A percentile compares a stretch with the other conserved stretches of the same genome.
Conservation (phyloP, 441 rosid genomes). For the Codiaeum variegatum region DNA sequence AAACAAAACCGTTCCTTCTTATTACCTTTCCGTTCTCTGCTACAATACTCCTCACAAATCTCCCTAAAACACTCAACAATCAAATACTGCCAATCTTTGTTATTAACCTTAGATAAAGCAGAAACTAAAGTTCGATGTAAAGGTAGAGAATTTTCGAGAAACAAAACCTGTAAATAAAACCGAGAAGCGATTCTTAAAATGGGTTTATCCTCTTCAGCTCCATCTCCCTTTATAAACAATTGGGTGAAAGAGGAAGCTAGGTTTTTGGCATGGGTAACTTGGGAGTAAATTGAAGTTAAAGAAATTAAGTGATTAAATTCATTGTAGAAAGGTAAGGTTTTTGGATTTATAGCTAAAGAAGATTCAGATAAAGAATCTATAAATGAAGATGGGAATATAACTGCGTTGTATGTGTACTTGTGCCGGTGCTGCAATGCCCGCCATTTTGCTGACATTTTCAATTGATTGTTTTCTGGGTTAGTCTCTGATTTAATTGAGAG, state of each 20-base stretch:
- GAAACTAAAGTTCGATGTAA: slow-evolving; percentile 76
- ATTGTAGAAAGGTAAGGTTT: slow-evolving; percentile 36
- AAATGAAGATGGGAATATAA: slow-evolving; percentile 60
- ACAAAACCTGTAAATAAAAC: slow-evolving; percentile 62
- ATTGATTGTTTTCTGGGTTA: background rate
- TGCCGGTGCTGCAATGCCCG: slow-evolving; percentile 94
- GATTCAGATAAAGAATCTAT: slow-evolving; percentile 41
- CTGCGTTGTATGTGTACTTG: slow-evolving; percentile 82
- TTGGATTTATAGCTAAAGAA: slow-evolving; percentile 24
- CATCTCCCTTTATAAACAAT: slow-evolving; percentile 24
- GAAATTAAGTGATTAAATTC: slow-evolving; percentile 53
- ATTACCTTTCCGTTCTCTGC: slow-evolving; percentile 16
- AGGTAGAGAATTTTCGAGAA: slow-evolving; percentile 82
- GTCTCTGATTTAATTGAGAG: background rate
- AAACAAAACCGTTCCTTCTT: slow-evolving; percentile 56
- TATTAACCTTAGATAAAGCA: slow-evolving; percentile 52
- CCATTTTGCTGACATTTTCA: slow-evolving; percentile 86
- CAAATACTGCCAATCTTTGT: slow-evolving; percentile 42
- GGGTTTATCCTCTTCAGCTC: slow-evolving; percentile 23
- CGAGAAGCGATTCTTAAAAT: slow-evolving; percentile 38
- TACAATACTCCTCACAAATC: slow-evolving; percentile 60
- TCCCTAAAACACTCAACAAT: slow-evolving; percentile 52
- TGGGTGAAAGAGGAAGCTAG: slow-evolving; percentile 57
- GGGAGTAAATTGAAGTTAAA: slow-evolving; percentile 70
- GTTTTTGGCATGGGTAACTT: slow-evolving; percentile 61